Percentiles rank a stretch among this genome's conserved stretches.
phyloP scores from a whole-genome alignment of 2,329 filamentous ascomycete genomes.

The Stromatinia cepivora region DNA sequence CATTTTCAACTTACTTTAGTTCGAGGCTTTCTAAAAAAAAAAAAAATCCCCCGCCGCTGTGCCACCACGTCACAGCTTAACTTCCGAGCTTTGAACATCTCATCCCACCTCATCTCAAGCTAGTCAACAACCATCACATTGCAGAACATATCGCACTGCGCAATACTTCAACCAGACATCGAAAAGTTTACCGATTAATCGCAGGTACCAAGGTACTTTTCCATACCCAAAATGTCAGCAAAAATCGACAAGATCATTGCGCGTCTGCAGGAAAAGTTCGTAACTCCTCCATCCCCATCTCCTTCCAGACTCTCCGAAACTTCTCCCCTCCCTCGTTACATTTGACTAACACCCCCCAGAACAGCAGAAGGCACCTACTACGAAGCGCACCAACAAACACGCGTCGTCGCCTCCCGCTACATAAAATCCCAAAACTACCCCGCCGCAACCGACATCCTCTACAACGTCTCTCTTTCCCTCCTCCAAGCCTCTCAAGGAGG shows the following conservation, averaged over 20 bases:
- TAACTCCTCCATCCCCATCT: conserved; percentile 1
- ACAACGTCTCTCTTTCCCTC: conserved; percentile 78
- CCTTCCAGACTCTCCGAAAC: conserved; percentile 25
- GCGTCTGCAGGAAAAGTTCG: conserved; percentile 74
- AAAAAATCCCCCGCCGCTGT: background rate
- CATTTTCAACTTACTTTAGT: background rate
- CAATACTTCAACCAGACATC: background rate
- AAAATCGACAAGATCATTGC: conserved; percentile 72
- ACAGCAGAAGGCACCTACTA: conserved; percentile 93
- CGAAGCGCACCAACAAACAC: conserved; percentile 97
- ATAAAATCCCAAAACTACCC: conserved; percentile 83
- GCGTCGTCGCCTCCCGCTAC: conserved; percentile 91
- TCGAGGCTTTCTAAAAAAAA: background rate
- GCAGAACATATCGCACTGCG: background rate
- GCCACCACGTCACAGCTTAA: conserved; percentile 17
- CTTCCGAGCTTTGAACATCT: background rate
- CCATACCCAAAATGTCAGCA: conserved; percentile 42
- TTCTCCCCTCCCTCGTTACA: too few species aligned
- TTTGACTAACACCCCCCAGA: conserved; percentile 50
- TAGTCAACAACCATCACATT: background rate
- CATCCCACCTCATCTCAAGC: conserved; percentile 4
- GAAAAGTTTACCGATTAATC: background rate
- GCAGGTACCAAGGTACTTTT: background rate
- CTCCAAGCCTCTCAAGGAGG: conserved; percentile 92
- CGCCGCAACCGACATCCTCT: conserved; percentile 84